phyloP scores from a whole-genome alignment of 495 filamentous ascomycete genomes.

The Aspergillus asperescens region DNA sequence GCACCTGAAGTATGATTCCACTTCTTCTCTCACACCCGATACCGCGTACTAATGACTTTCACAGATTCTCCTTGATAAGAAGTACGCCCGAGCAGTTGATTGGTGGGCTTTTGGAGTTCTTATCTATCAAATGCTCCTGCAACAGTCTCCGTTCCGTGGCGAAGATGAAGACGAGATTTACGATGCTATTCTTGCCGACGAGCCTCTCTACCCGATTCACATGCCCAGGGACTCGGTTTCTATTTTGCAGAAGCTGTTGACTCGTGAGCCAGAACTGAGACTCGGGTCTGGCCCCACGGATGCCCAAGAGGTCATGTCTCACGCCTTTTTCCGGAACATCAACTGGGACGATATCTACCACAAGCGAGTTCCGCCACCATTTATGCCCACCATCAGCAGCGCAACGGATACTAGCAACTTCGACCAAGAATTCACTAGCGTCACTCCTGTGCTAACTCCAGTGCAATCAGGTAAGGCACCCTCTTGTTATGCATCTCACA shows the following conservation, averaged over 20 bases:
- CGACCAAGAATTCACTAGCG: conserved; percentile 96
- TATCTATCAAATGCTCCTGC: conserved; percentile 99
- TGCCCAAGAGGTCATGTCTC: conserved; percentile 98
- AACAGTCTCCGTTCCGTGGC: conserved; percentile 97
- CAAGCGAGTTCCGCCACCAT: conserved; percentile 84
- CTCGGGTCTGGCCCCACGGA: conserved; percentile 94
- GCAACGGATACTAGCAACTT: conserved; percentile 99
- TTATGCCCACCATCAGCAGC: conserved; percentile 80
- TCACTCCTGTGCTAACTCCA: conserved; percentile 93
- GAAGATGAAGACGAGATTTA: conserved; percentile 99
- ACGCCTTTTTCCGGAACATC: conserved; percentile 95
- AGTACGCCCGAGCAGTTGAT: conserved; percentile 97
- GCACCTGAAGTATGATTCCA: conserved; percentile 74
- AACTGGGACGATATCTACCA: conserved; percentile 99
- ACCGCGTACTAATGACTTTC: conserved; percentile 14
- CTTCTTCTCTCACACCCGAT: background rate
- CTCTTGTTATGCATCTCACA: conserved; percentile 1
- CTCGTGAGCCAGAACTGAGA: conserved; percentile 86
- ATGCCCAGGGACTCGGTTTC: conserved; percentile 98
- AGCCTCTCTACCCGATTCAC: conserved; percentile 96
- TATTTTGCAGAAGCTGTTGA: conserved; percentile 95
- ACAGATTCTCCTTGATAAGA: conserved; percentile 95
- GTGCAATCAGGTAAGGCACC: conserved; percentile 92
- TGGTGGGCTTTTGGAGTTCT: conserved; percentile 99
- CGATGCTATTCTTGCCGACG: conserved; percentile 96